Percentiles rank a stretch among this genome's conserved stretches.
Evolutionary conservation across 306 rosid genomes (phyloP).

Genomic region (Cucumis sativus): Cucumber_9930_V3 NC_026659.2:26431501-26432000

Average conservation of each 20-base stretch:
- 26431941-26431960: constrained; percentile 35
- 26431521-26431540: not conserved
- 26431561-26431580: not conserved
- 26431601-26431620: not conserved
- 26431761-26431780: constrained; percentile 12
- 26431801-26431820: constrained; percentile 16
- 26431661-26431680: not conserved
- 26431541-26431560: not conserved
- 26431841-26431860: constrained; percentile 67
- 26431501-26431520: not conserved
- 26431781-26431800: constrained; percentile 17
- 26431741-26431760: constrained; percentile 10
- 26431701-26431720: not conserved
- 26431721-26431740: not conserved
- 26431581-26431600: not conserved
- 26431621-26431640: not conserved
- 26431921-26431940: constrained; percentile 44
- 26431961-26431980: constrained; percentile 54
- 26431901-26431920: constrained; percentile 56
- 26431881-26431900: constrained; percentile 60
- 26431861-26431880: constrained; percentile 53
- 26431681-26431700: constrained; percentile 8
- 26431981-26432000: constrained; percentile 58
- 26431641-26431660: not conserved
- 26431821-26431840: constrained; percentile 19